These are phyloP conservation scores for Blastobotrys niveus DNA, from an alignment of 1,139 yeast genomes.

Conservation along the genomic window DNA sequence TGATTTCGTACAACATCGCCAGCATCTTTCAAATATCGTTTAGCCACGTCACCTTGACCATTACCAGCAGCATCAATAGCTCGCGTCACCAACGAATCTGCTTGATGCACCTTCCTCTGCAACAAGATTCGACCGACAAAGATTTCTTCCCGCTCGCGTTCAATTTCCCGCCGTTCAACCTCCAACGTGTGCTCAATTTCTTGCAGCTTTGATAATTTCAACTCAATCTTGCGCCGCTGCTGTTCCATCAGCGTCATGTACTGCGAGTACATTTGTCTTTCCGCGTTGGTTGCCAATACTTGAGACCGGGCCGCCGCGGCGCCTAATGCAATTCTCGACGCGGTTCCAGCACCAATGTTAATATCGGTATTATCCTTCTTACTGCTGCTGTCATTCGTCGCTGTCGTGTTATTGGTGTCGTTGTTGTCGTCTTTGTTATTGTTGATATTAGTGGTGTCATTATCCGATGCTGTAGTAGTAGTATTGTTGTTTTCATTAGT, in stretches of 20 bases:
- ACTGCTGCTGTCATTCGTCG: background rate
- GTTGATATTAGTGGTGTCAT: conserved; percentile 1
- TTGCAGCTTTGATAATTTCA: conserved; percentile 64
- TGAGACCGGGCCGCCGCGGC: conserved; percentile 74
- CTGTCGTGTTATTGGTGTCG: conserved; percentile 5
- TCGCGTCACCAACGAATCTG: conserved; percentile 47
- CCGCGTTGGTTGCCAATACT: conserved; percentile 76
- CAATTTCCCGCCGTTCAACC: conserved; percentile 66
- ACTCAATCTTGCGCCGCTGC: conserved; percentile 67
- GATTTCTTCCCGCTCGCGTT: conserved; percentile 73
- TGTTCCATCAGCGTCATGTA: conserved; percentile 63
- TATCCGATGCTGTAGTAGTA: conserved; percentile 6
- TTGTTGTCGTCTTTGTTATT: too few relatives aligned
- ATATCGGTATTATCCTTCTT: conserved; percentile 16
- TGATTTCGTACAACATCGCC: conserved; percentile 21
- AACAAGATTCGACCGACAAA: conserved; percentile 73
- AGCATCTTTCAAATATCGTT: conserved; percentile 24
- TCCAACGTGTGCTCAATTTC: conserved; percentile 75
- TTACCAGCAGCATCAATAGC: conserved; percentile 39
- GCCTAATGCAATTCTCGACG: conserved; percentile 30
- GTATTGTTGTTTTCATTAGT: background rate
- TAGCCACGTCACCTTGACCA: conserved; percentile 20
- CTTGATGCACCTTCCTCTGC: conserved; percentile 52
- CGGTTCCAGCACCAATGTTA: conserved; percentile 16
- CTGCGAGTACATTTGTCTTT: conserved; percentile 50